Base-by-base conservation (phyloP, 202 grass and related monocot species). In the Schoenoplectus triqueter region DNA sequence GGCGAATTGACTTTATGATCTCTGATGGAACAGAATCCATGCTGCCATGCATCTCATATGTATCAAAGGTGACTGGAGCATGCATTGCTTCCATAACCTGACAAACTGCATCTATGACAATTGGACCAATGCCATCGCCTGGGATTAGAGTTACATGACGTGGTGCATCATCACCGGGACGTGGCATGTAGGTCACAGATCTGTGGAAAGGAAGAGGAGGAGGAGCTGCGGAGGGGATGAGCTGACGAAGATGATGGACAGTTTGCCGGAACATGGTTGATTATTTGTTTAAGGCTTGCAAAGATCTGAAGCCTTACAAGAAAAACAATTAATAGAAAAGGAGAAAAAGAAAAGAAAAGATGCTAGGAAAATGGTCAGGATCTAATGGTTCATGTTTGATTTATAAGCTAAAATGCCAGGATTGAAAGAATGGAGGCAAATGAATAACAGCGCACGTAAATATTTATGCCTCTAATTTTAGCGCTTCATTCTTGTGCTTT, bases 31-130 rank as follows among this genome's bases (percentile, higher is more conserved):
- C 89, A 71, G 87, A 78, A 52, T 89, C 86, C 92, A 91, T 94
- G 87, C 89, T 87, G 48, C 92, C 92, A 84, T 50, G 92, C 85
- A 94, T 87, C 83, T 94, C 87, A 73, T 94, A 91, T 14, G 86
- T 91, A 83, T 94, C 92, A 84, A 94, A 94, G 85, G 85, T 67
- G n/a, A 94, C 73, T 13, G 89, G 92, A 18, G 92, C 92, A 82
- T 94, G 92, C 92, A 94, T 92, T 46, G 88, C 92, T 70, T 94
- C 90, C 92, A 94, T 94, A 10, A 94, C 92, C 90, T 92, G 88
- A 10, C 82, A 88, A 80, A 90, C 92, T 67, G 90, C 92, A 14
- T 87, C 90, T 5, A 90, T 94, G 44, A 94, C 92, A 76, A 94
- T 90, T 66, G 92, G 92, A 2, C 92, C 92, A 55, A 94, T 94